Percentiles rank a stretch among this genome's conserved stretches.
Evolutionary conservation across 2,329 filamentous ascomycete genomes (phyloP).

Genomic region (Colletotrichum cuscutae): DNA sequence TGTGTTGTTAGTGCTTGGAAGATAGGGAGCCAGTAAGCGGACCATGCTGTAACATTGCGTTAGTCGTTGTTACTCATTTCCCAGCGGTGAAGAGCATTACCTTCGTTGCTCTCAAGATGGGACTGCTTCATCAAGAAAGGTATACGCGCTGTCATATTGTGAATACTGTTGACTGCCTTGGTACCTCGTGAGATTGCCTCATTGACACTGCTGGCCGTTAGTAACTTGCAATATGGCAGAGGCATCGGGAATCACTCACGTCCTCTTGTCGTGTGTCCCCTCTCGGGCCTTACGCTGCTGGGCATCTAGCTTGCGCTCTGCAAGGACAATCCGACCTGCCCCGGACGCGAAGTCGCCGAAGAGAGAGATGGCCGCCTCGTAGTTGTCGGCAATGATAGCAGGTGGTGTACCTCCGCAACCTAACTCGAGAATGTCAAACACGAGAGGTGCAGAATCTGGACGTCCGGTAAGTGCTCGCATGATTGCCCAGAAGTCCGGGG

Average conservation of each 20-base stretch:
- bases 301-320: slow-evolving; percentile 75
- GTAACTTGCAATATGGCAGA: neutral
- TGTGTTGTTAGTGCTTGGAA: slow-evolving; percentile 89
- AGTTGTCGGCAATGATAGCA: slow-evolving; percentile 94
- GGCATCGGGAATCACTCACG: slow-evolving; percentile 61
- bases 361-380: slow-evolving; percentile 85
- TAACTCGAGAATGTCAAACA: slow-evolving; percentile 88
- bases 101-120: slow-evolving; percentile 87
- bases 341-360: slow-evolving; percentile 91
- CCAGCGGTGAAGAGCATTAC: slow-evolving; percentile 52
- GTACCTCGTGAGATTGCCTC: slow-evolving; percentile 81
- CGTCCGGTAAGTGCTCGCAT: slow-evolving; percentile 79
- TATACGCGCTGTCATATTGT: slow-evolving; percentile 83
- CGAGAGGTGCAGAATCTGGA: slow-evolving; percentile 76
- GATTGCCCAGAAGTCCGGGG: slow-evolving; percentile 96
- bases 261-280: slow-evolving; percentile 64
- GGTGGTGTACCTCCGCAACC: slow-evolving; percentile 79
- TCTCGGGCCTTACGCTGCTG: slow-evolving; percentile 46
- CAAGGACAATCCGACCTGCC: slow-evolving; percentile 75
- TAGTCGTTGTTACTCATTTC: slow-evolving; percentile 34
- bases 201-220: slow-evolving; percentile 42
- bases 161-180: slow-evolving; percentile 84
- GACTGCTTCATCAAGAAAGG: slow-evolving; percentile 91
- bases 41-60: slow-evolving; percentile 76
- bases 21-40: slow-evolving; percentile 96